These are phyloP conservation scores for Amaranthus cruentus DNA, from an alignment of 148 eudicot genomes.

Conservation along the genomic window DNA sequence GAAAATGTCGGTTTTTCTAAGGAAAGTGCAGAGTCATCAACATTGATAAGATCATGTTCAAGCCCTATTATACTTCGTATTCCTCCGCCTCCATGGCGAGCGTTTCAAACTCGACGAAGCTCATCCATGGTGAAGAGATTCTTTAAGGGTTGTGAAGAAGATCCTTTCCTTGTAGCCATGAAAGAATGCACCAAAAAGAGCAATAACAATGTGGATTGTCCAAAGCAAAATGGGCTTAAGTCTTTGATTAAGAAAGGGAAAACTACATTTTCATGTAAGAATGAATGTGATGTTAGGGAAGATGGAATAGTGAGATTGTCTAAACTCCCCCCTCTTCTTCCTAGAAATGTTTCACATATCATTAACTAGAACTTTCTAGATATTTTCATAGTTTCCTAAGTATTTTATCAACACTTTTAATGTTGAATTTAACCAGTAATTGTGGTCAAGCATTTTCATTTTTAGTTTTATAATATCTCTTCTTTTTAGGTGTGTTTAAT, in stretches of 20 bases:
- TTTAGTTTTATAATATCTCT: too few relatives aligned
- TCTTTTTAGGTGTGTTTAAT: too few relatives aligned
- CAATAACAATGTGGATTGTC: not conserved
- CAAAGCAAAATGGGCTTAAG: not conserved
- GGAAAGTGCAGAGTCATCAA: not conserved
- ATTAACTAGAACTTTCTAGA: not conserved
- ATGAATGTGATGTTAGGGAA: constrained; percentile 15
- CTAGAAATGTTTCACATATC: not conserved
- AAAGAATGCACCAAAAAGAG: constrained; percentile 17
- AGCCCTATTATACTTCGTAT: not conserved
- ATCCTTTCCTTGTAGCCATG: constrained; percentile 17
- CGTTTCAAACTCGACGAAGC: not conserved
- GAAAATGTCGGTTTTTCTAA: not conserved
- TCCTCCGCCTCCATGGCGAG: constrained; percentile 14
- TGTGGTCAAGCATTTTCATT: too few relatives aligned
- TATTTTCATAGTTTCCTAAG: not conserved
- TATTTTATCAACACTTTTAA: not conserved
- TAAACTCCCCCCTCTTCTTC: constrained; percentile 9
- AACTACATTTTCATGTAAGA: constrained; percentile 13
- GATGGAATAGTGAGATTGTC: constrained; percentile 9
- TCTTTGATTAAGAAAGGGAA: constrained; percentile 6
- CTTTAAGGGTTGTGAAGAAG: constrained; percentile 1
- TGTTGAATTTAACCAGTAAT: too few relatives aligned
- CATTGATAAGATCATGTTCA: not conserved
- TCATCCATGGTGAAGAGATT: not conserved